A percentile compares a stretch with the other conserved stretches of the same genome.
phyloP scores from a whole-genome alignment of 1,284 basidiomycete genomes.

The Trichosporon sp. region DNA sequence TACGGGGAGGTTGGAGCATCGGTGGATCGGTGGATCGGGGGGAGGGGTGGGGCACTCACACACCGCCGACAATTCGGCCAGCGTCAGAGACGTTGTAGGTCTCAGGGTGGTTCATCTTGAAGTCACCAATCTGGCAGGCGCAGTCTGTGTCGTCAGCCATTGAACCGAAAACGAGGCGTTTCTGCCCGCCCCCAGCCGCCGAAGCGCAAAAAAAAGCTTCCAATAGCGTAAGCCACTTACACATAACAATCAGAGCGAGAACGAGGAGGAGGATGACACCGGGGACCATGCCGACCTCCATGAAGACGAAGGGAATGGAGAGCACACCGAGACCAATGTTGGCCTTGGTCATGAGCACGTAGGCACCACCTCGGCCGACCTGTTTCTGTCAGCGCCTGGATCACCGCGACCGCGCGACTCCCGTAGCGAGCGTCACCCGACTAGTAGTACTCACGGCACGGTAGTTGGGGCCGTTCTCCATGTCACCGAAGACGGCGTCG shows the following conservation, averaged over 20 bases:
- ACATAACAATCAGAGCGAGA: slow-evolving; percentile 44
- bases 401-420: not conserved
- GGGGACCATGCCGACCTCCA: slow-evolving; percentile 43
- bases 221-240: slow-evolving; percentile 28
- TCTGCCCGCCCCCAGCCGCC: too few species aligned
- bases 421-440: not conserved
- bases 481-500: slow-evolving; percentile 44
- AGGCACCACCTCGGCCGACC: slow-evolving; percentile 32
- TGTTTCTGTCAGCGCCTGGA: slow-evolving; percentile 12
- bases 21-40: not conserved
- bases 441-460: slow-evolving; percentile 34
- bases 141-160: slow-evolving; percentile 25
- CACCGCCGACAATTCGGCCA: slow-evolving; percentile 41
- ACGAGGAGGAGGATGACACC: slow-evolving; percentile 43
- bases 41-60: not conserved
- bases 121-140: slow-evolving; percentile 31
- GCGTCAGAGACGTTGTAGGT: slow-evolving; percentile 41
- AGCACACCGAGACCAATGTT: slow-evolving; percentile 50
- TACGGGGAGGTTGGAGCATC: not conserved
- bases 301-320: slow-evolving; percentile 44
- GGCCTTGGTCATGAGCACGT: slow-evolving; percentile 41
- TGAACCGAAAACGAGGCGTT: not conserved
- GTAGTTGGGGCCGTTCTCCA: slow-evolving; percentile 42
- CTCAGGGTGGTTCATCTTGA: slow-evolving; percentile 39
- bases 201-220: too few species aligned